A percentile compares a stretch with the other conserved stretches of the same genome.
Evolutionary conservation across 1,284 basidiomycete genomes (phyloP).

Genomic region (Melanopsichium pennsylvanicum): DNA sequence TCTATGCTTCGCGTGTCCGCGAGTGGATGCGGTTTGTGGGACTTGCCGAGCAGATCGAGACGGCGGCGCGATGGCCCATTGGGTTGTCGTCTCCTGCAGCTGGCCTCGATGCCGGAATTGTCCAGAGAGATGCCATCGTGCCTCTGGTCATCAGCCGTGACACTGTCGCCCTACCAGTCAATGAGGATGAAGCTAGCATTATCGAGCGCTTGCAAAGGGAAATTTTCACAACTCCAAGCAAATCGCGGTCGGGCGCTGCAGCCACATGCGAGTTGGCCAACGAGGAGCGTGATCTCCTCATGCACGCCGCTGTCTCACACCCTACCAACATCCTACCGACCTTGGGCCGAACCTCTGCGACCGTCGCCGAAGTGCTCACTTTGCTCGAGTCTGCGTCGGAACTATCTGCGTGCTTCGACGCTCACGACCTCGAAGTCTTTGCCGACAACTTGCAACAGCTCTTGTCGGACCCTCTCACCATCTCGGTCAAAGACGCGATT

Average conservation of each 20-base stretch:
- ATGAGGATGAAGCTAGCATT: conserved; percentile 42
- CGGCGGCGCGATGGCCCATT: conserved; percentile 55
- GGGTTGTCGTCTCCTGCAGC: conserved; percentile 23
- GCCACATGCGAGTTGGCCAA: conserved; percentile 4
- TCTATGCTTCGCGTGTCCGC: conserved; percentile 31
- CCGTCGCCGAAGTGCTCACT: conserved; percentile 37
- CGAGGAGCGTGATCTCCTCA: conserved; percentile 29
- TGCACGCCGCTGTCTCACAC: conserved; percentile 35
- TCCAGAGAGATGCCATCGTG: conserved; percentile 2
- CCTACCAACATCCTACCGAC: conserved; percentile 34
- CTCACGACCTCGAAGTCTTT: conserved; percentile 36
- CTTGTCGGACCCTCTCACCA: conserved; percentile 28
- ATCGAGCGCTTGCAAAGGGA: conserved; percentile 35
- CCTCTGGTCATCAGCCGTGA: conserved; percentile 50
- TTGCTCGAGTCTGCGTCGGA: conserved; percentile 37
- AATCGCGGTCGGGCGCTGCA: not conserved
- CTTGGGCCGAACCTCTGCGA: conserved; percentile 36
- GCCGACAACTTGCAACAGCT: conserved; percentile 29
- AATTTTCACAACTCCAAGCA: not conserved
- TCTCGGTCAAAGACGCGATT: conserved; percentile 41
- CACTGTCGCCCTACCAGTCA: conserved; percentile 41
- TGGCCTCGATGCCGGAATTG: not conserved
- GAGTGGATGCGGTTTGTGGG: conserved; percentile 61
- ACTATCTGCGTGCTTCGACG: conserved; percentile 27
- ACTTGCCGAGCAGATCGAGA: conserved; percentile 57